Base-by-base conservation (phyloP, 2,329 filamentous ascomycete species). In the Pseudogymnoascus sp. region DNA sequence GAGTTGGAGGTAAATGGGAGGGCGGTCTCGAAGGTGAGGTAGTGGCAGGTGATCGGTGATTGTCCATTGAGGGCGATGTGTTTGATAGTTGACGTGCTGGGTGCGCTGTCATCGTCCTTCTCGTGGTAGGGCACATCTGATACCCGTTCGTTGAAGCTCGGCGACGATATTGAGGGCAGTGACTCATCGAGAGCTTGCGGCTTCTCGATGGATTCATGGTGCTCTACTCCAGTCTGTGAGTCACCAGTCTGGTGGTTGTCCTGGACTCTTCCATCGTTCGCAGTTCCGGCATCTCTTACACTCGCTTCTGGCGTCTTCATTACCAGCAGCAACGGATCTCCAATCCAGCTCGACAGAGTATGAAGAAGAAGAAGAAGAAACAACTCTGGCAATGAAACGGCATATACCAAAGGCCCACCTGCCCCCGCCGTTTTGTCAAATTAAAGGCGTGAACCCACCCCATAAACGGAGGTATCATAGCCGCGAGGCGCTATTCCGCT, bases 1-100 rank as follows among this genome's bases (percentile, higher is more conserved):
- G 53, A 66, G 4, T 63, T 65, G 35, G 69, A 69, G 2, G 72
- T 69, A 15, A 31, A 61, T 11, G 72, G 71, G 28, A 73, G 65
- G 7, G 38, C 23, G 0, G 71, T 72, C 47, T 69, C 69, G 65
- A 73, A 74, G 9, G 69, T 72, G 3, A 74, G 66, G 59, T 74
- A 73, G 60, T 72, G 71, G 65, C 73, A 70, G 23, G 63, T 64
- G 15, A 73, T 71, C 1, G 72, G 70, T 4, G 62, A 60, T 6
- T 31, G 15, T 15, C 15, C 26, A 53, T 53, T 19, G 26, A 53
- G 47, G 31, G 23, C 23, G 44, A 23, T 17, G 44, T 50, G 44
- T 9, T 4, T 23, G 19, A 11, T 15, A 23, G 19, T 28, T 17
- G 47, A 31, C 23, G 47, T 53, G 26, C 40, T 23, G 40, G 40